phyloP scores from a whole-genome alignment of 495 filamentous ascomycete species.

The Penicillium alfredii region DNA sequence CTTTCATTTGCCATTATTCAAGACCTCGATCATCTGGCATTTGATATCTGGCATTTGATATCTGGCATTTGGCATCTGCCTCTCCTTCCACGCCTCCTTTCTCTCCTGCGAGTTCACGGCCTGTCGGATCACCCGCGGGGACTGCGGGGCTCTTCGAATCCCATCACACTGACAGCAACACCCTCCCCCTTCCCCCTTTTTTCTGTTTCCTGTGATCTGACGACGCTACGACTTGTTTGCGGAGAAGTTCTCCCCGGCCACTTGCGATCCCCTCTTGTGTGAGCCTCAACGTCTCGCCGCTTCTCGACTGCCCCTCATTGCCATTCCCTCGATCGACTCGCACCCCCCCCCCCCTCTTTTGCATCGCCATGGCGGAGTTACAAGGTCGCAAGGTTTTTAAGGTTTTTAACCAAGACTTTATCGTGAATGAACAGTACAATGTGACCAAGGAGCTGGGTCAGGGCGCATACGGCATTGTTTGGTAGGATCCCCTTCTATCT shows the following conservation, averaged over 20 bases:
- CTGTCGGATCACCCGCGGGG: conserved; percentile 23
- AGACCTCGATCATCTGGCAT: too few relatives aligned
- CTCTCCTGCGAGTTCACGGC: background rate
- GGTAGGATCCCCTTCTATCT: conserved; percentile 51
- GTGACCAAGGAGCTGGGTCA: conserved; percentile 98
- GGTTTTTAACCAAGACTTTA: conserved; percentile 99
- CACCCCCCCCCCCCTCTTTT: conserved; percentile 5
- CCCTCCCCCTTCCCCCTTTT: conserved; percentile 3
- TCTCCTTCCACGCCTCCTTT: too few relatives aligned
- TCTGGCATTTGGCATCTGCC: too few relatives aligned
- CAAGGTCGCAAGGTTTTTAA: conserved; percentile 94
- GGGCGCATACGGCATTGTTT: conserved; percentile 97
- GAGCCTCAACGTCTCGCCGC: conserved; percentile 7
- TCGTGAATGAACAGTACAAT: conserved; percentile 95
- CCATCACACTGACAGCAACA: conserved; percentile 20
- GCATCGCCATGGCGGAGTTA: conserved; percentile 61
- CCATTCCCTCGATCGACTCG: conserved; percentile 7
- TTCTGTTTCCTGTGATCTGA: too few relatives aligned
- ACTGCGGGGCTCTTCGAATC: conserved; percentile 23
- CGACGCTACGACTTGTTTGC: too few relatives aligned
- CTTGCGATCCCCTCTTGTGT: too few relatives aligned
- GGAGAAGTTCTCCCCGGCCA: too few relatives aligned
- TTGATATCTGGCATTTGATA: too few relatives aligned
- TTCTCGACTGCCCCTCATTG: conserved; percentile 9
- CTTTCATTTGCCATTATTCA: too few relatives aligned